Conservation (phyloP, 106 monocot species). For the Acorus gramineus region DNA sequence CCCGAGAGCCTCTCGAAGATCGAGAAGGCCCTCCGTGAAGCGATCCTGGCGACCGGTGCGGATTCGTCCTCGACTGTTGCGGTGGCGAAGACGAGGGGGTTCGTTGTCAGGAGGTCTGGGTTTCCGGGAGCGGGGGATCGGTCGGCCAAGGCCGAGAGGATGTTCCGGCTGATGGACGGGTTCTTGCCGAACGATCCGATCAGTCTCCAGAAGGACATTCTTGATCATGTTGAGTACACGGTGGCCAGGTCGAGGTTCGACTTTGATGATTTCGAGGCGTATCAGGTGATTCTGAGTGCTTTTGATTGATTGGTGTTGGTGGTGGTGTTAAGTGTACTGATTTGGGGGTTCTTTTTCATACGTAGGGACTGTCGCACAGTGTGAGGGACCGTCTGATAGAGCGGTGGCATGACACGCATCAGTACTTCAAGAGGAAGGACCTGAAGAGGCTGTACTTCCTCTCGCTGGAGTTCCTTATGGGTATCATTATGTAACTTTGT, state of each 20-base stretch:
- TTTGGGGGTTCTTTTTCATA: neutral
- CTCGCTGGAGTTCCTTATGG: constrained; percentile 38
- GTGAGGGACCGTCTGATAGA: constrained; percentile 34
- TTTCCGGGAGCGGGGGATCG: constrained; percentile 4
- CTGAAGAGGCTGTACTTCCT: constrained; percentile 32
- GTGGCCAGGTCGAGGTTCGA: constrained; percentile 27
- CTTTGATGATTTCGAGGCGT: constrained; percentile 35
- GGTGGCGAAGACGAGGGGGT: constrained; percentile 6
- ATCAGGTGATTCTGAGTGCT: constrained; percentile 15
- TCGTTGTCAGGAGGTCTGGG: constrained; percentile 11
- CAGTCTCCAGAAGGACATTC: constrained; percentile 31
- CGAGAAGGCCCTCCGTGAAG: constrained; percentile 8
- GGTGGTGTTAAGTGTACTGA: neutral
- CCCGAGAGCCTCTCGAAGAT: constrained; percentile 14
- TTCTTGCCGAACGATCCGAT: constrained; percentile 29
- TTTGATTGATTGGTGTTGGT: neutral
- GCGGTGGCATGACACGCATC: constrained; percentile 37
- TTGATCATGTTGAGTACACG: constrained; percentile 35
- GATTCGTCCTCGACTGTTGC: neutral
- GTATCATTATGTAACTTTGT: constrained; percentile 14
- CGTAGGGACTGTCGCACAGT: constrained; percentile 29
- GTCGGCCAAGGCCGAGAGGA: constrained; percentile 20
- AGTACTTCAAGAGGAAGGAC: constrained; percentile 29
- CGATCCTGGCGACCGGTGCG: neutral
- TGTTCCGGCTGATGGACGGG: constrained; percentile 27